phyloP scores from a whole-genome alignment of 2,329 filamentous ascomycete genomes.

The Aspergillus fischeri region DNA sequence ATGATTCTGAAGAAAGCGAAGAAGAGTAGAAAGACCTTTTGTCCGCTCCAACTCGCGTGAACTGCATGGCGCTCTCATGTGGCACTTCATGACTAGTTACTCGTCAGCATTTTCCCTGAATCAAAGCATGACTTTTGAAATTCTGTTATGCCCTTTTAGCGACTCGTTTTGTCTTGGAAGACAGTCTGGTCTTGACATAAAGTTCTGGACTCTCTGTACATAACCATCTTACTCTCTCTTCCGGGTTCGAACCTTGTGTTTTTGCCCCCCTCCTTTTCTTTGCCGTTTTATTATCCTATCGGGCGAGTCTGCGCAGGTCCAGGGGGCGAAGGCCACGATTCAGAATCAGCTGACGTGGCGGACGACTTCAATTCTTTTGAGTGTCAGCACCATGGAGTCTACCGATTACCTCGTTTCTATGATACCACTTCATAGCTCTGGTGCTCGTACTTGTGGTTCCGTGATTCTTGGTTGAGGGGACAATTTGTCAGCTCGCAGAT shows the following conservation, averaged over 20 bases:
- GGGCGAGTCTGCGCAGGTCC: neutral
- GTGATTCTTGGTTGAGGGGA: neutral
- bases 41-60: neutral
- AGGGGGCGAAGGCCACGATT: neutral
- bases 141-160: conserved; percentile 5
- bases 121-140: neutral
- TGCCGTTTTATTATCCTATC: neutral
- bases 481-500: neutral
- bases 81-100: neutral
- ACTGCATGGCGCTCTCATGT: neutral
- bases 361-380: neutral
- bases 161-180: conserved; percentile 8
- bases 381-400: conserved; percentile 8
- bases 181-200: conserved; percentile 7
- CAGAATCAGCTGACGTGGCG: neutral
- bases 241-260: conserved; percentile 5
- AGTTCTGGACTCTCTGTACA: conserved; percentile 18
- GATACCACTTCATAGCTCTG: neutral
- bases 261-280: conserved; percentile 1
- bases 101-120: neutral
- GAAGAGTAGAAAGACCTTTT: conserved; percentile 43
- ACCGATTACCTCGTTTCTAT: conserved; percentile 3
- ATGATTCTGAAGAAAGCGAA: conserved; percentile 48
- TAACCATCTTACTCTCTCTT: conserved; percentile 11
- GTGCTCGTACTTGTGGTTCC: neutral